These are phyloP conservation scores for Podospora australis DNA, from an alignment of 495 filamentous ascomycete species.

Conservation along the genomic window DNA sequence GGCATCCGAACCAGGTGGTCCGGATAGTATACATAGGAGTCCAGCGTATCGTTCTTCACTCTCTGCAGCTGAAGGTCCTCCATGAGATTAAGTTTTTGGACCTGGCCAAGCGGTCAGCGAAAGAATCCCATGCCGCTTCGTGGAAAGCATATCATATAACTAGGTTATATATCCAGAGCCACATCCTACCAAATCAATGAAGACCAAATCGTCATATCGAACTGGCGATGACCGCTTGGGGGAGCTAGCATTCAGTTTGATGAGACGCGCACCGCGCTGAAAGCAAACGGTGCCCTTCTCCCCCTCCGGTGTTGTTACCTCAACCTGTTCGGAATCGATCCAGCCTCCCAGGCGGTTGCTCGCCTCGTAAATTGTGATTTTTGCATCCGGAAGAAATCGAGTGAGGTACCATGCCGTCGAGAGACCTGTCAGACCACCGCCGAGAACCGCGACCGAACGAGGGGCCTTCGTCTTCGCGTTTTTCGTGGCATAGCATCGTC, in stretches of 20 bases:
- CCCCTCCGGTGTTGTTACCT: constrained; percentile 42
- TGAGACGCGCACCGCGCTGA: constrained; percentile 78
- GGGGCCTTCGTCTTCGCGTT: too few relatives aligned
- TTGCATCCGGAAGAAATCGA: constrained; percentile 46
- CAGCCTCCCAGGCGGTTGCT: constrained; percentile 69
- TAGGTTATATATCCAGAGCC: too few relatives aligned
- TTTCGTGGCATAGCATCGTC: too few relatives aligned
- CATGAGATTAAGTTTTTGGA: constrained; percentile 54
- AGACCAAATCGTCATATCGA: constrained; percentile 36
- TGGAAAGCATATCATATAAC: constrained; percentile 36
- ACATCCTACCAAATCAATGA: too few relatives aligned
- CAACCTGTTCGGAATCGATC: constrained; percentile 61
- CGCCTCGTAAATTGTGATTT: constrained; percentile 74
- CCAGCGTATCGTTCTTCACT: constrained; percentile 40
- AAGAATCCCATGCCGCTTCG: background rate
- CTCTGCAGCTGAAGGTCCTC: constrained; percentile 53
- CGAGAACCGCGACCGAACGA: constrained; percentile 61
- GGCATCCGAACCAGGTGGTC: constrained; percentile 74
- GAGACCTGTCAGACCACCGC: constrained; percentile 88
- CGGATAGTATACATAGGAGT: constrained; percentile 89
- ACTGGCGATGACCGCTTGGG: background rate
- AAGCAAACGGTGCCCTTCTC: constrained; percentile 57
- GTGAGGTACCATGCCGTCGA: constrained; percentile 69
- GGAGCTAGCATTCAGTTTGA: constrained; percentile 43
- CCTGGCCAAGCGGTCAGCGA: constrained; percentile 36